Base-by-base conservation (phyloP, 352 stramenopile species). In the Globisporangium sylvaticum region DNA sequence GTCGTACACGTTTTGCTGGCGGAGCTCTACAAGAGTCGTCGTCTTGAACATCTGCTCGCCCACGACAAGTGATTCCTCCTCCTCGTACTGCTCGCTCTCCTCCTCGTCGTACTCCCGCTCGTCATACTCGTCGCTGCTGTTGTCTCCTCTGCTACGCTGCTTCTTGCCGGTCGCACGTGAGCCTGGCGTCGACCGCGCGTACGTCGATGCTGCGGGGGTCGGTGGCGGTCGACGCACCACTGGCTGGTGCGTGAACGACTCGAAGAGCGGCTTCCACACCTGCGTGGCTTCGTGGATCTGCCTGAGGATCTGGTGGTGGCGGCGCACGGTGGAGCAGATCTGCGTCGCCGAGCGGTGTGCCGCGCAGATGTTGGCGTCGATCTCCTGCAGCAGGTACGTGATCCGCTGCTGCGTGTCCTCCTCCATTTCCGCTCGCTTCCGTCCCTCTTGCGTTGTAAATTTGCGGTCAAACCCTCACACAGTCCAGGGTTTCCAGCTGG, bases 381-480 rank as follows among this genome's bases (percentile, higher is more conserved):
- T 92, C 78, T 94, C 86, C 74, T 92, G 82, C 65, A 94, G 74
- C 65, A 94, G 66, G 76, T 89, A 92, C 68, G 86, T 94, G 72
- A 94, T 86, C 24, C 84, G 83, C 73, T 94, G 86, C 73, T 94
- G 80, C 25, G 75, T 68, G 60, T 88, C 80, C 66, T 94, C 85
- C 44, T 92, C 82, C 83, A 88, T 90, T 61, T 74, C 80, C 20
- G 20, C 42, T 52, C 31, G 8, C 63, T 66, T 18, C 9, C 66
- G 53, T 22, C 31, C 29, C 31, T 37, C 22, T 20, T 46, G 9
- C 20, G 50, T 57, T 42, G 18, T 37, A n/a, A 22, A 34, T 22
- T 48, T 48, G 42, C 18, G 15, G 42, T 9, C 42, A n/a, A 7
- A 46, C 15, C 15, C 15, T n/a, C 39, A 8, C 12, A 8, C 39